Evolutionary conservation across 495 filamentous ascomycete genomes (phyloP), one percentile per base, ranked within the genome.

Genomic region (Talaromyces thailandensis): DNA sequence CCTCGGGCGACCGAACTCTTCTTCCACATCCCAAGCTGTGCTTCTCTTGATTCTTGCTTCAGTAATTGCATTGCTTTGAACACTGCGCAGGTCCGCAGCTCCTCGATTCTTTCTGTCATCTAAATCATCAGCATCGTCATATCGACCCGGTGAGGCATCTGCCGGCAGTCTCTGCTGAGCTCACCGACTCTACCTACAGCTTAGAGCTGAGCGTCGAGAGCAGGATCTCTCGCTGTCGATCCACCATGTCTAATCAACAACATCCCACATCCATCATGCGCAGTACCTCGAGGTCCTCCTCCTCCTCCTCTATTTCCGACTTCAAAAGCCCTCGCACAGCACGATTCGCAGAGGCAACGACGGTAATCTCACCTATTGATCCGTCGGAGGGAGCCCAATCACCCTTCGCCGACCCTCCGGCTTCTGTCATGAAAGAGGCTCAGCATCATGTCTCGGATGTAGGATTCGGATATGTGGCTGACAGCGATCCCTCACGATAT

Each of bases 291-390:
- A 76, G 78, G 55, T 74, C 71, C 16, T 71, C 82, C 25, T 79
- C 77, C 24, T 73, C 72, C 35, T 81, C 82, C 31, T 77, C 79
- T 26, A 14, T 21, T 25, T 84, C 86, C 25, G 89, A 91, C 18
- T 75, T 95, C 55, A 92, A 88, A 76, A 82, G 88, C 28, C 88
- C 88, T 32, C 84, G 92, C 63, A 90, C 89, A 56, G 86, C 92
- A 64, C 88, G 92, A 64, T 96, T 96, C 69, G 91, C 91, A 43
- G 92, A 96, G 77, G 91, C 91, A 32, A 96, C 92, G 6, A 81
- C 90, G 23, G 88, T 96, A 57, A 80, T 93, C 73, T 96, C 92
- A 26, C 92, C 92, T 59, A 81, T 94, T 67, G 89, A 88, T 52
- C 76, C 80, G 5, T 72, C 66, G 24, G 75, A 78, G 62, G 52